Evolutionary conservation across 257 asterid species (phyloP).

Genomic region (Solanum chilense): DNA sequence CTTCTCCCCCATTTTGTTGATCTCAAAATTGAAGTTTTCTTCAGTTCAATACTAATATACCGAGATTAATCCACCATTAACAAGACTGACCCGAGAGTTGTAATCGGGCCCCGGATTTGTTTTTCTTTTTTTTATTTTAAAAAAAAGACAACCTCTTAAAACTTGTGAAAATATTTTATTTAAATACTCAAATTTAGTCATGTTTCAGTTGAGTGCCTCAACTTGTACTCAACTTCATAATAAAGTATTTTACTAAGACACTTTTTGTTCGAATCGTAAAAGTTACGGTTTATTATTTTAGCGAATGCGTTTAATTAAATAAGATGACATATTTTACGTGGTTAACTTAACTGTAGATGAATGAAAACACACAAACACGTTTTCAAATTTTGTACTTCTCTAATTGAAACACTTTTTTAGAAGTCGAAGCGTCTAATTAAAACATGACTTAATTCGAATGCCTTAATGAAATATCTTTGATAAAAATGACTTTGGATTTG

Average conservation of each 20-base stretch:
- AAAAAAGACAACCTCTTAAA: background rate
- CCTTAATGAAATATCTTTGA: background rate
- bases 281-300: too few relatives aligned
- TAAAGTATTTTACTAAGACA: background rate
- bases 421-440: too few relatives aligned
- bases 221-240: too few relatives aligned
- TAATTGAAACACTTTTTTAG: too few relatives aligned
- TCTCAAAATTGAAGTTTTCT: background rate
- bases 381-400: too few relatives aligned
- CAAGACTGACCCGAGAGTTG: background rate
- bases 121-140: too few relatives aligned
- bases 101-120: background rate
- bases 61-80: background rate
- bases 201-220: background rate
- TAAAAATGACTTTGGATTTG: background rate
- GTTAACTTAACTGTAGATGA: too few relatives aligned
- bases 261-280: background rate
- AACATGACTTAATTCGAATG: background rate
- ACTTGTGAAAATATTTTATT: background rate
- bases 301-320: too few relatives aligned
- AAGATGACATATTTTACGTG: background rate
- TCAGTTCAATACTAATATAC: background rate
- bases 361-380: too few relatives aligned
- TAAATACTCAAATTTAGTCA: background rate
- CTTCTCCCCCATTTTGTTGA: slow-evolving; percentile 36